These are phyloP conservation scores for Fermentozyma sake DNA, from an alignment of 1,139 yeast species.

Conservation along the genomic window DNA sequence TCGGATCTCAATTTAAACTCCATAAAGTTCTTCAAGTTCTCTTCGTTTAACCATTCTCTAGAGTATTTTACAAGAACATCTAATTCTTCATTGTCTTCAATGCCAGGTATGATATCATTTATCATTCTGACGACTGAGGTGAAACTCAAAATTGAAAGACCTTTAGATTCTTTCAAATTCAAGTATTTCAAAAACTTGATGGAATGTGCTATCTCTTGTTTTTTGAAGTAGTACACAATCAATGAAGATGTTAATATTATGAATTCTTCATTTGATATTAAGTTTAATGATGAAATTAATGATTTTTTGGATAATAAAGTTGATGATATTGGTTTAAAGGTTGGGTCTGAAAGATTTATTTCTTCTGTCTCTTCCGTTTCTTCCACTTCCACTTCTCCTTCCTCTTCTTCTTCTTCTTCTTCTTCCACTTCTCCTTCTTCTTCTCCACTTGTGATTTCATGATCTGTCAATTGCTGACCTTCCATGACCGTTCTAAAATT, in stretches of 20 bases:
- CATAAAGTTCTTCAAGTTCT: conserved; percentile 15
- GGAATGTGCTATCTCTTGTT: conserved; percentile 16
- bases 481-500: conserved; percentile 18
- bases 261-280: conserved; percentile 33
- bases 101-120: conserved; percentile 18
- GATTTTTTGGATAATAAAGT: conserved; percentile 13
- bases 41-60: conserved; percentile 32
- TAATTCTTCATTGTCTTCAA: conserved; percentile 19
- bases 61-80: conserved; percentile 25
- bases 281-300: conserved; percentile 28
- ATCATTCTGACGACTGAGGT: conserved; percentile 28
- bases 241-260: conserved; percentile 28
- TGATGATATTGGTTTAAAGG: conserved; percentile 1
- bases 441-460: conserved; percentile 12
- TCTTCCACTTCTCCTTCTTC: conserved; percentile 9
- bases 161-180: conserved; percentile 11
- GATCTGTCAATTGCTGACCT: conserved; percentile 30
- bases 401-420: conserved; percentile 3
- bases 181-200: conserved; percentile 24
- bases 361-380: conserved; percentile 4
- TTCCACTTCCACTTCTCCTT: conserved; percentile 10
- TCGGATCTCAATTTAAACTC: conserved; percentile 22
- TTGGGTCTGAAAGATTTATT: background rate
- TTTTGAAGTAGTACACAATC: conserved; percentile 20
- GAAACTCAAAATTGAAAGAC: conserved; percentile 22